phyloP scores from a whole-genome alignment of 306 rosid genomes.

The Vigna angularis region DNA sequence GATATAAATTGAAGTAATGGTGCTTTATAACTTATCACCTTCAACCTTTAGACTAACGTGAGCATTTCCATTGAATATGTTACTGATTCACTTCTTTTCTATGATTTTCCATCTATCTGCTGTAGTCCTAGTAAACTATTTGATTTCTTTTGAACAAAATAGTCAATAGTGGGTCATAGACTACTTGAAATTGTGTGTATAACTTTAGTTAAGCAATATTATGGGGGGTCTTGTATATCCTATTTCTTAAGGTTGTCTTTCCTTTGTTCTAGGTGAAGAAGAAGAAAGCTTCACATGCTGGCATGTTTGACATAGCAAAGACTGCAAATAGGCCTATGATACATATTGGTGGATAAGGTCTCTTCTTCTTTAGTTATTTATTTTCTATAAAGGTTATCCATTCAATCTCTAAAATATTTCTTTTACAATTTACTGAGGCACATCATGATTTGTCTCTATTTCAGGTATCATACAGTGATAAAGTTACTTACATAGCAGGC shows the following conservation, averaged over 20 bases:
- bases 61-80: not conserved
- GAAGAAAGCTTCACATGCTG: constrained; percentile 96
- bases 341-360: constrained; percentile 90
- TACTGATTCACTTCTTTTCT: not conserved
- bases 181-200: not conserved
- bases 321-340: constrained; percentile 97
- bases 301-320: constrained; percentile 92
- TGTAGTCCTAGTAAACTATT: constrained; percentile 1
- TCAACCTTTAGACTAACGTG: not conserved
- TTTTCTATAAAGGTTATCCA: not conserved
- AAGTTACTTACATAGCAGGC: constrained; percentile 3
- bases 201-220: not conserved
- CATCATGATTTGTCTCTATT: constrained; percentile 11
- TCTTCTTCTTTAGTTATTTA: not conserved
- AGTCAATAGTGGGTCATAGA: constrained; percentile 14
- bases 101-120: not conserved
- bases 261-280: constrained; percentile 73
- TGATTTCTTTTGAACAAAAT: constrained; percentile 14
- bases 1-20: no score
- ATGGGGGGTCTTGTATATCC: not conserved
- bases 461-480: constrained; percentile 21
- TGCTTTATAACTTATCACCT: not conserved
- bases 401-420: constrained; percentile 26
- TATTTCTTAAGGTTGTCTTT: constrained; percentile 14
- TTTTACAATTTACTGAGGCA: constrained; percentile 3